A percentile compares a stretch with the other conserved stretches of the same genome.
These are phyloP conservation scores for Euphrasia arctica DNA, from an alignment of 305 asterid species.

Conservation along the genomic window DNA sequence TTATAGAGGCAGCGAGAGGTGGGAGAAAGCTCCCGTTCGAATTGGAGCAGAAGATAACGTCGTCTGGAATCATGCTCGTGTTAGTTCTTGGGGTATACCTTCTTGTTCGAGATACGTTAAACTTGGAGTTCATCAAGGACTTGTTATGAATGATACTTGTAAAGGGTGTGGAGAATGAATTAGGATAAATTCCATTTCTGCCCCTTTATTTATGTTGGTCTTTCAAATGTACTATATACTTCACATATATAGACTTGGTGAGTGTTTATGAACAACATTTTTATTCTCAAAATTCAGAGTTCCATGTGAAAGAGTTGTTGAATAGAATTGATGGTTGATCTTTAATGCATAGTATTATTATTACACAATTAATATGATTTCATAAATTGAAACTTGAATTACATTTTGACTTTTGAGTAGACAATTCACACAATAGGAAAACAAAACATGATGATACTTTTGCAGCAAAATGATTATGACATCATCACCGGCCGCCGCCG, in stretches of 20 bases:
- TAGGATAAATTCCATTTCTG: not conserved
- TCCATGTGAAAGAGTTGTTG: not conserved
- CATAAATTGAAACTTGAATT: not conserved
- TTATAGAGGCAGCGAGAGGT: conserved; percentile 84
- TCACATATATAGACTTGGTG: not conserved
- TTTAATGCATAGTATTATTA: not conserved
- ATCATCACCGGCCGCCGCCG: conserved; percentile 30
- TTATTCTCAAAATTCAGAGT: too few relatives aligned
- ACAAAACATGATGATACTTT: not conserved
- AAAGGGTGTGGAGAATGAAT: not conserved
- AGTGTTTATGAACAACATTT: too few relatives aligned
- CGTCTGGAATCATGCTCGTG: conserved; percentile 79
- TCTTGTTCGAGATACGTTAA: conserved; percentile 85
- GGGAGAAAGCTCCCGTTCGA: conserved; percentile 90
- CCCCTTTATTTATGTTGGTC: not conserved
- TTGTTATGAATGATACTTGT: conserved; percentile 48
- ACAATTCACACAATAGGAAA: conserved; percentile 11
- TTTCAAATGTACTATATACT: not conserved
- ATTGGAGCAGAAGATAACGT: conserved; percentile 84
- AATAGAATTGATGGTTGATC: not conserved
- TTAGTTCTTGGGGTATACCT: conserved; percentile 72
- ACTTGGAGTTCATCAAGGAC: conserved; percentile 75
- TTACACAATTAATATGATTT: conserved; percentile 14
- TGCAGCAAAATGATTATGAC: conserved; percentile 1
- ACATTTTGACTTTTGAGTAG: not conserved